phyloP scores from a whole-genome alignment of 2,329 filamentous ascomycete species.

The Scedosporium dehoogii region DNA sequence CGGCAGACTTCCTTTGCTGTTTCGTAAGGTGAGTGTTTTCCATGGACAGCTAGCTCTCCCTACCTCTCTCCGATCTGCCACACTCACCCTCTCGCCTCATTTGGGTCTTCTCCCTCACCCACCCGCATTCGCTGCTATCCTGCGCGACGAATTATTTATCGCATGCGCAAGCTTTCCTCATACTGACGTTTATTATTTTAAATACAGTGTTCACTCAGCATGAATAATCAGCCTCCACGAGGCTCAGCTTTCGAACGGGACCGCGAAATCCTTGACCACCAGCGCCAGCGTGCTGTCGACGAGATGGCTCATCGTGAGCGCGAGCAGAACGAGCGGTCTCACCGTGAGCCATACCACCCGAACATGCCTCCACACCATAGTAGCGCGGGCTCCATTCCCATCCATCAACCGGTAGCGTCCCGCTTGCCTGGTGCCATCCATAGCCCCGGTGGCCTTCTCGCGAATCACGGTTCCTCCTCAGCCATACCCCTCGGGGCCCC shows the following conservation, averaged over 20 bases:
- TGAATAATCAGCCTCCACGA: constrained; percentile 38
- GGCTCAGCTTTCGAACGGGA: constrained; percentile 36
- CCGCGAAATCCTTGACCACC: constrained; percentile 33
- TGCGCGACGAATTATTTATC: not conserved
- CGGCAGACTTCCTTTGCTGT: not conserved
- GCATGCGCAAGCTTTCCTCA: not conserved
- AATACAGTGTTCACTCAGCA: constrained; percentile 17
- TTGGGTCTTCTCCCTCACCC: not conserved
- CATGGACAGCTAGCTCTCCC: not conserved
- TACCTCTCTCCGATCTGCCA: not conserved
- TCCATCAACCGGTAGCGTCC: constrained; percentile 89
- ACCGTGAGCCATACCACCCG: constrained; percentile 57
- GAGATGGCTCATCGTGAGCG: constrained; percentile 34
- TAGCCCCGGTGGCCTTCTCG: constrained; percentile 80
- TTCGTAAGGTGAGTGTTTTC: not conserved
- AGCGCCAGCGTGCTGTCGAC: constrained; percentile 35
- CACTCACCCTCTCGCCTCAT: not conserved
- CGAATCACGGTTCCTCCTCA: constrained; percentile 56
- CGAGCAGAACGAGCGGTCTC: constrained; percentile 43
- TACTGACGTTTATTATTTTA: not conserved
- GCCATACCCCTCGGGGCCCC: constrained; percentile 42
- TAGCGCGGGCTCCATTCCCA: constrained; percentile 76
- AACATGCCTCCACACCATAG: constrained; percentile 74
- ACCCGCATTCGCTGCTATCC: not conserved
- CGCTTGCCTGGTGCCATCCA: constrained; percentile 74